Conservation (phyloP, 2,329 filamentous ascomycete genomes). For the Corinectria fuckeliana region DNA sequence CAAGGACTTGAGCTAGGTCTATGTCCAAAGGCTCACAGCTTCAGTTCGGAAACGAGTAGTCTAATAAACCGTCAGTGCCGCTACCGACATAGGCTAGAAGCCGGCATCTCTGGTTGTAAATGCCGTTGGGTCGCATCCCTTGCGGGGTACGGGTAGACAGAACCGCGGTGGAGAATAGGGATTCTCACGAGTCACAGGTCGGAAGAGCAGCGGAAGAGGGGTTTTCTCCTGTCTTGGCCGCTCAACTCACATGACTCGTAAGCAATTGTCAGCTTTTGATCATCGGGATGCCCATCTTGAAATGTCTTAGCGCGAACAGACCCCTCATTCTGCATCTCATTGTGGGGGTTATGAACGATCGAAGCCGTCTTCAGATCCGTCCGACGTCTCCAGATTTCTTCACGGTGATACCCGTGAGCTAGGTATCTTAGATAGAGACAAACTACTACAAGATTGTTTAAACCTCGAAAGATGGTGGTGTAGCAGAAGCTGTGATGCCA, state of each 20-base stretch:
- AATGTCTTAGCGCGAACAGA: neutral
- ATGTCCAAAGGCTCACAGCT: neutral
- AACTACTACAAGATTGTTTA: too few species aligned
- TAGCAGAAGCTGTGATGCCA: neutral
- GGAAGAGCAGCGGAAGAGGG: neutral
- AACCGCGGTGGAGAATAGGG: neutral
- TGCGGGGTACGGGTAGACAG: neutral
- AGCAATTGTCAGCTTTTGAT: constrained; percentile 6
- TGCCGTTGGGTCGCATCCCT: neutral
- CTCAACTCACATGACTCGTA: neutral
- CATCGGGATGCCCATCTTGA: neutral
- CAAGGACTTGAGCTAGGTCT: too few species aligned
- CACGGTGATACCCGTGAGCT: too few species aligned
- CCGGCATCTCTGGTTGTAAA: neutral
- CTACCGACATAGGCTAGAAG: neutral
- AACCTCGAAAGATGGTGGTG: neutral
- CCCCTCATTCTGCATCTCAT: neutral
- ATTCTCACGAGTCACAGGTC: neutral
- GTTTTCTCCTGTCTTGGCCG: neutral
- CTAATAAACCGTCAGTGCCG: neutral
- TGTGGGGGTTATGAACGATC: too few species aligned
- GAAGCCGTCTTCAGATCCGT: too few species aligned
- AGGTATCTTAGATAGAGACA: too few species aligned
- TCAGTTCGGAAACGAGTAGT: constrained; percentile 3
- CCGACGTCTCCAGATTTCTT: too few species aligned